phyloP scores from a whole-genome alignment of 805 yeast species.

The Yarrowia hollandica region DNA sequence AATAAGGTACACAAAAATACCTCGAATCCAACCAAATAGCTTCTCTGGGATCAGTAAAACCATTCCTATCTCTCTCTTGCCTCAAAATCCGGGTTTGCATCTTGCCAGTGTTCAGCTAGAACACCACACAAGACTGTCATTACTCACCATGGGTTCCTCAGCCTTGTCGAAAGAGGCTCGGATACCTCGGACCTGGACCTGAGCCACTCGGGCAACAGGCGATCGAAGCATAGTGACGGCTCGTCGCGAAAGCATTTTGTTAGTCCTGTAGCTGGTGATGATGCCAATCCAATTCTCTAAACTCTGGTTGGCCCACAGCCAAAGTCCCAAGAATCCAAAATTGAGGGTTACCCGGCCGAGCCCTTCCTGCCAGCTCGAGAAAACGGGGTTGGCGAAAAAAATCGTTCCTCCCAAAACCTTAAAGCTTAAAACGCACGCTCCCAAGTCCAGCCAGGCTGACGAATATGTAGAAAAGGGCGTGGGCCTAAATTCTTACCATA shows the following conservation, averaged over 20 bases:
- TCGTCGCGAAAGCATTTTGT: constrained; percentile 30
- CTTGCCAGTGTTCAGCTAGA: background rate
- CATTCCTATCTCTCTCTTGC: too few species aligned
- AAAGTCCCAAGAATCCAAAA: constrained; percentile 1
- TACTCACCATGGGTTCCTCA: constrained; percentile 30
- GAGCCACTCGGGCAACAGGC: constrained; percentile 26
- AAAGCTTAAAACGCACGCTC: background rate
- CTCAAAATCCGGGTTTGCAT: too few species aligned
- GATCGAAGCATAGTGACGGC: constrained; percentile 29
- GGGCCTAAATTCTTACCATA: constrained; percentile 25
- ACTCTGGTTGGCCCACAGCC: constrained; percentile 30
- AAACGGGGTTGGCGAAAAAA: background rate
- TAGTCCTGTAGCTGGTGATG: constrained; percentile 24
- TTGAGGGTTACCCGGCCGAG: constrained; percentile 24
- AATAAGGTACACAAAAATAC: too few species aligned
- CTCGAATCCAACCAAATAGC: too few species aligned
- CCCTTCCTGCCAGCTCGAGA: too few species aligned
- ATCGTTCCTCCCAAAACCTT: background rate
- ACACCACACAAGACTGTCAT: background rate
- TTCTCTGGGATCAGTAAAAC: too few species aligned
- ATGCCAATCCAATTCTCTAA: constrained; percentile 29
- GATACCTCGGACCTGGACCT: constrained; percentile 28
- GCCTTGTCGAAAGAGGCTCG: constrained; percentile 27
- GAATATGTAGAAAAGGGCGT: constrained; percentile 19
- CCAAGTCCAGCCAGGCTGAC: constrained; percentile 11